These are phyloP conservation scores for Calonectria multiphialidica DNA, from an alignment of 2,329 filamentous ascomycete species.

Conservation along the genomic window DNA sequence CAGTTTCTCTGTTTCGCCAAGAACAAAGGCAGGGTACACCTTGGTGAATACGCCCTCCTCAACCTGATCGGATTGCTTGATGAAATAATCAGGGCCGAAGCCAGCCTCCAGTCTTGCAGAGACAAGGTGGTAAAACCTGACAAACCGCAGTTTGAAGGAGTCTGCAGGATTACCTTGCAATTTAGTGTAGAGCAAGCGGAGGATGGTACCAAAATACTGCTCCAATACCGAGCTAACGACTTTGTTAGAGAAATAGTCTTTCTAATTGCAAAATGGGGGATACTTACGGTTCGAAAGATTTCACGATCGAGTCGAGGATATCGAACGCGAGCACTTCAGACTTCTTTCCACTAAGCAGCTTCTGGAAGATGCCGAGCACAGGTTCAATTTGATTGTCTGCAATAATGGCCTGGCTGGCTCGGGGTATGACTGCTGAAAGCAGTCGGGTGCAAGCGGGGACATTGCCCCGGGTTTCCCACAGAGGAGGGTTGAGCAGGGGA, in stretches of 20 bases:
- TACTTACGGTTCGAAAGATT: constrained; percentile 78
- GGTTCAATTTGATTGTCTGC: constrained; percentile 86
- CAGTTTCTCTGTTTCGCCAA: constrained; percentile 90
- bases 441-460: constrained; percentile 91
- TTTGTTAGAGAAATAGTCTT: constrained; percentile 37
- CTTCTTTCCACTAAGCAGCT: constrained; percentile 82
- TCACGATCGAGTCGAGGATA: constrained; percentile 84
- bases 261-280: not conserved
- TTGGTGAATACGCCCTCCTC: constrained; percentile 85
- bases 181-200: constrained; percentile 85
- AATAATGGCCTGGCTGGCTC: constrained; percentile 79
- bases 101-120: constrained; percentile 82
- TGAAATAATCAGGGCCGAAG: constrained; percentile 93
- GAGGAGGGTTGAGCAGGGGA: constrained; percentile 81
- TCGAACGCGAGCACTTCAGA: constrained; percentile 92
- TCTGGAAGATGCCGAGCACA: constrained; percentile 96
- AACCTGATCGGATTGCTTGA: constrained; percentile 83
- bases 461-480: constrained; percentile 95
- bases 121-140: constrained; percentile 94
- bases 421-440: constrained; percentile 85
- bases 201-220: constrained; percentile 82
- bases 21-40: constrained; percentile 88
- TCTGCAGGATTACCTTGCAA: constrained; percentile 78
- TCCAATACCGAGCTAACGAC: constrained; percentile 71
- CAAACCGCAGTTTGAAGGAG: constrained; percentile 86